Conservation (phyloP, 441 rosid genomes). For the Populus hybrid region DNA sequence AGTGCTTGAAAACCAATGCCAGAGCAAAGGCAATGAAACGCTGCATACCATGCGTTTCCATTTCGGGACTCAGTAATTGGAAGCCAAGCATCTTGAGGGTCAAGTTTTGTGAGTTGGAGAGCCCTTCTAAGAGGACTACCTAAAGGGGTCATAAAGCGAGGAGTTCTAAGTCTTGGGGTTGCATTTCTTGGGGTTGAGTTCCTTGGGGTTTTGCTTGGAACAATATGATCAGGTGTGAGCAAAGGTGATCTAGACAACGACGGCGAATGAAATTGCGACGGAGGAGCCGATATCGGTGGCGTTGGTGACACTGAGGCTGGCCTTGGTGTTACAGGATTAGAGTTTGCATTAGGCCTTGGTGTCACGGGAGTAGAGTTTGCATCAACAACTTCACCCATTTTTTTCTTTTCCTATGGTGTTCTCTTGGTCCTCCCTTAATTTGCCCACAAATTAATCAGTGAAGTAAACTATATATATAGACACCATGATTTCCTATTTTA, state of each 20-base stretch:
- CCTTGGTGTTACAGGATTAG: constrained; percentile 29
- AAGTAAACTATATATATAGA: constrained; percentile 9
- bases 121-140: constrained; percentile 56
- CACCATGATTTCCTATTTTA: not conserved
- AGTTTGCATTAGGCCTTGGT: constrained; percentile 35
- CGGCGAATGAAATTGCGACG: constrained; percentile 68
- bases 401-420: not conserved
- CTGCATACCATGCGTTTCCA: constrained; percentile 61
- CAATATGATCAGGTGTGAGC: constrained; percentile 37
- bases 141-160: constrained; percentile 53
- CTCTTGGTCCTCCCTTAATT: not conserved
- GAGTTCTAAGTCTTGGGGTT: constrained; percentile 38
- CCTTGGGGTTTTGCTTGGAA: constrained; percentile 38
- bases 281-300: constrained; percentile 62
- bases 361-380: constrained; percentile 22
- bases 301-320: constrained; percentile 21
- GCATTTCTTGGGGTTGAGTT: constrained; percentile 28
- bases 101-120: constrained; percentile 53
- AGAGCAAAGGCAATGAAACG: constrained; percentile 66
- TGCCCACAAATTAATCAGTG: not conserved
- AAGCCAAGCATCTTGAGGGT: constrained; percentile 73
- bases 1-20: constrained; percentile 80
- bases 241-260: constrained; percentile 61
- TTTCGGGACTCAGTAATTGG: constrained; percentile 69
- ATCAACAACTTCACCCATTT: constrained; percentile 38